Percentiles rank a stretch among this genome's conserved stretches.
phyloP scores from a whole-genome alignment of 2,329 filamentous ascomycete species.

The Gaeumannomyces tritici region DNA sequence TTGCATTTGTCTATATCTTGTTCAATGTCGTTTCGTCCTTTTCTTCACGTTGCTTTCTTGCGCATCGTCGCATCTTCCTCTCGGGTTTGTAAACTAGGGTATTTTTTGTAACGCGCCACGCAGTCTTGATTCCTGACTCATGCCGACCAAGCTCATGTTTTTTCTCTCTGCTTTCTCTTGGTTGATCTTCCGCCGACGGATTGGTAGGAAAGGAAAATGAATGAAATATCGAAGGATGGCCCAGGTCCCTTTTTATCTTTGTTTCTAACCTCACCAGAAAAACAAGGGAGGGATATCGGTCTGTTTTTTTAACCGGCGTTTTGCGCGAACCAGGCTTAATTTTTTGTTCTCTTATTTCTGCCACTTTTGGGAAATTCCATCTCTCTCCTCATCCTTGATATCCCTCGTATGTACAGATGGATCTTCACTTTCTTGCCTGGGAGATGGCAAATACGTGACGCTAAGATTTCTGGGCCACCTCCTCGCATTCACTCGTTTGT shows the following conservation, averaged over 20 bases:
- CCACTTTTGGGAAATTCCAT: background rate
- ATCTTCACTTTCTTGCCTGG: background rate
- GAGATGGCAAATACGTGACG: background rate
- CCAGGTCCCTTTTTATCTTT: background rate
- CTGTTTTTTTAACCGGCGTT: background rate
- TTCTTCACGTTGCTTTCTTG: background rate
- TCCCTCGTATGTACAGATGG: background rate
- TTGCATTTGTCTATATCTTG: background rate
- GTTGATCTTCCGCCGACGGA: background rate
- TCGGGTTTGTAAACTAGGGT: background rate
- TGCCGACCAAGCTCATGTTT: background rate
- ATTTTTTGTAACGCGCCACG: background rate
- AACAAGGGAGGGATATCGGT: background rate
- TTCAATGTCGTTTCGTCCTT: background rate
- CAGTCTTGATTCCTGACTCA: background rate
- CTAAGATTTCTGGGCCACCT: background rate
- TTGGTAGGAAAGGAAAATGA: background rate
- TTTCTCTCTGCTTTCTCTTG: background rate
- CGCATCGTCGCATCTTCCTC: background rate
- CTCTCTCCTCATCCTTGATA: background rate
- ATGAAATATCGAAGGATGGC: background rate
- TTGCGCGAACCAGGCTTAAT: background rate
- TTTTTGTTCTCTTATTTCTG: background rate
- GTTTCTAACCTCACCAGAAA: background rate
- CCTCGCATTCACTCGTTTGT: background rate